Percentiles rank a stretch among this genome's conserved stretches.
Conservation (phyloP, 257 asterid species). For the Solanum etuberosum region DNA sequence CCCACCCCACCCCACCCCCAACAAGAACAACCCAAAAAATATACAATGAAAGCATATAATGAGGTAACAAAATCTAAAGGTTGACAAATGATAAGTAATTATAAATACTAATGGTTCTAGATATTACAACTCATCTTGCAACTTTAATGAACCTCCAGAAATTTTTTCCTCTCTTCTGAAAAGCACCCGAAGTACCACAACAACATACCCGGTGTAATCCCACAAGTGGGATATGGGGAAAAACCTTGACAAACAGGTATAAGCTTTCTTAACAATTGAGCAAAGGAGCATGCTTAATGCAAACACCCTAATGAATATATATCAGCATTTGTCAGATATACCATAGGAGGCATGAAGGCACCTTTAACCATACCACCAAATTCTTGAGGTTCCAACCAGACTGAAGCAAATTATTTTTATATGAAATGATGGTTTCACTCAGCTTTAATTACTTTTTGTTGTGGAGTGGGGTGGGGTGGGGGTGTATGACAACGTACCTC, state of each 20-base stretch:
- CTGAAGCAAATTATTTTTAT: not conserved
- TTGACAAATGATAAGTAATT: not conserved
- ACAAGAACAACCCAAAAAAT: not conserved
- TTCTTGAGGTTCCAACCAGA: not conserved
- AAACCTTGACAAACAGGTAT: not conserved
- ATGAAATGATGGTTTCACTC: not conserved
- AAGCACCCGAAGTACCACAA: not conserved
- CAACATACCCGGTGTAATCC: too few relatives aligned
- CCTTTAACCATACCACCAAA: not conserved
- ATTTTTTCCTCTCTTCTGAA: not conserved
- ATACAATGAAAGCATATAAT: not conserved
- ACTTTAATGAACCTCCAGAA: not conserved
- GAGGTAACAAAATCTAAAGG: not conserved
- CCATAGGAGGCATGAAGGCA: not conserved
- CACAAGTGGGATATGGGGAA: not conserved
- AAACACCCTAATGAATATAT: not conserved
- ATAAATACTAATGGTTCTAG: not conserved
- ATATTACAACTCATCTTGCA: not conserved
- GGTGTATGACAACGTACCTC: constrained; percentile 39
- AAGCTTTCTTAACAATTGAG: not conserved
- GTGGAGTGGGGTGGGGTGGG: not conserved
- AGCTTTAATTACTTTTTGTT: not conserved
- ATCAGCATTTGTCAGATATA: not conserved
- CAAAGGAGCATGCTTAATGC: not conserved
- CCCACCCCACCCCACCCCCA: too few relatives aligned